phyloP scores from a whole-genome alignment of 1,284 basidiomycete species.

The Chalciporus sp. region DNA sequence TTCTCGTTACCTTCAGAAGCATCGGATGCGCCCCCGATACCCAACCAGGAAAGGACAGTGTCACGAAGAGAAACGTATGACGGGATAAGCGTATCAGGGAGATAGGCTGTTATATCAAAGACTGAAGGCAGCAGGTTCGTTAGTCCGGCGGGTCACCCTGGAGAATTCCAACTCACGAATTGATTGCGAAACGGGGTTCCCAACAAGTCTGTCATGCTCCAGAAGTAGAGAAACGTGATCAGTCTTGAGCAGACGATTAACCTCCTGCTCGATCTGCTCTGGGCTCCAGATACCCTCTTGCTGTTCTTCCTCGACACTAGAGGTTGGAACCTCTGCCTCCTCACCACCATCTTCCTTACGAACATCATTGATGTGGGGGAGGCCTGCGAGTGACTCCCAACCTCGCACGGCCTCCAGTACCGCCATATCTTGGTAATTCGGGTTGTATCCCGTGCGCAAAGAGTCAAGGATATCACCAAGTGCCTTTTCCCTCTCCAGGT shows the following conservation, averaged over 20 bases:
- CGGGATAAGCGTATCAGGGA: constrained; percentile 83
- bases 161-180: constrained; percentile 47
- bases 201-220: constrained; percentile 70
- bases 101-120: constrained; percentile 80
- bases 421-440: constrained; percentile 99
- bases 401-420: constrained; percentile 95
- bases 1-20: constrained; percentile 47
- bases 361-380: constrained; percentile 69
- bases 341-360: constrained; percentile 41
- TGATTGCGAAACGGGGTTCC: constrained; percentile 47
- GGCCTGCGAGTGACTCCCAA: constrained; percentile 81
- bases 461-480: constrained; percentile 86
- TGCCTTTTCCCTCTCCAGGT: constrained; percentile 73
- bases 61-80: constrained; percentile 76
- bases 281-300: constrained; percentile 56
- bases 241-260: constrained; percentile 67
- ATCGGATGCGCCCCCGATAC: constrained; percentile 50
- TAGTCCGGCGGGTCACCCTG: constrained; percentile 1
- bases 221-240: constrained; percentile 78
- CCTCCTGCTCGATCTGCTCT: constrained; percentile 56
- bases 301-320: constrained; percentile 26
- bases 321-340: constrained; percentile 16
- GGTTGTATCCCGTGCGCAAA: constrained; percentile 89
- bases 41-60: constrained; percentile 67
- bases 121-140: constrained; percentile 48